Percentiles rank a stretch among this genome's conserved stretches.
Conservation (phyloP, 2,329 filamentous ascomycete species). For the Epichloe baconii region DNA sequence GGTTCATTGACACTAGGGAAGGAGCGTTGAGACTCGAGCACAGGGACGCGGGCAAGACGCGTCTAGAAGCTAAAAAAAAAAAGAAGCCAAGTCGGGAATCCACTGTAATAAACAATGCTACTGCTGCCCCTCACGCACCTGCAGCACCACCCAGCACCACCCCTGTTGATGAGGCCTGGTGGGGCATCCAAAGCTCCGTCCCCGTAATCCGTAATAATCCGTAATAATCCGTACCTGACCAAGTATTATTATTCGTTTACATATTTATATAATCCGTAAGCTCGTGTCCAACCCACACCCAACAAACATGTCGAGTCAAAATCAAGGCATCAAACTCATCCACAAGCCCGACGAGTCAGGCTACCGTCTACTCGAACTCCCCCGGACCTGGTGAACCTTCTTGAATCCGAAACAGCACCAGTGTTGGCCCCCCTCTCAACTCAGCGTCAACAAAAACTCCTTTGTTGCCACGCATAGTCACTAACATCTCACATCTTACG, state of each 20-base stretch:
- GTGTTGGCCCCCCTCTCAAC: slow-evolving; percentile 27
- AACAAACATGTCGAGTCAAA: slow-evolving; percentile 33
- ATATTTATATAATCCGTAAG: too few species aligned
- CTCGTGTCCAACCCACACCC: neutral
- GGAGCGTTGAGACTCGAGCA: neutral
- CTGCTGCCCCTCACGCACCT: too few species aligned
- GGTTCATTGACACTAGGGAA: neutral
- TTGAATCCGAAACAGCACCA: slow-evolving; percentile 41
- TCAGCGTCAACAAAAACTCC: neutral
- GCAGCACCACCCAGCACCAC: too few species aligned
- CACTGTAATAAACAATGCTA: slow-evolving; percentile 1
- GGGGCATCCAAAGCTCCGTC: neutral
- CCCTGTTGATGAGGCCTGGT: neutral
- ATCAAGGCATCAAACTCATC: slow-evolving; percentile 34
- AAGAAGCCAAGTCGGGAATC: neutral
- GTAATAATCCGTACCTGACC: too few species aligned
- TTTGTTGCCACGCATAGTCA: neutral
- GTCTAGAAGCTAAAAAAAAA: neutral
- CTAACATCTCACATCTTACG: neutral
- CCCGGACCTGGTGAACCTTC: slow-evolving; percentile 42
- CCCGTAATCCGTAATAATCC: too few species aligned
- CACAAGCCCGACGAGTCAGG: slow-evolving; percentile 34
- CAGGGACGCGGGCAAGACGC: neutral
- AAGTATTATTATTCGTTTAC: too few species aligned
- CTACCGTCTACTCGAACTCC: slow-evolving; percentile 51